phyloP scores from a whole-genome alignment of 2,329 filamentous ascomycete genomes.

The Chrysoporthe cubensis region DNA sequence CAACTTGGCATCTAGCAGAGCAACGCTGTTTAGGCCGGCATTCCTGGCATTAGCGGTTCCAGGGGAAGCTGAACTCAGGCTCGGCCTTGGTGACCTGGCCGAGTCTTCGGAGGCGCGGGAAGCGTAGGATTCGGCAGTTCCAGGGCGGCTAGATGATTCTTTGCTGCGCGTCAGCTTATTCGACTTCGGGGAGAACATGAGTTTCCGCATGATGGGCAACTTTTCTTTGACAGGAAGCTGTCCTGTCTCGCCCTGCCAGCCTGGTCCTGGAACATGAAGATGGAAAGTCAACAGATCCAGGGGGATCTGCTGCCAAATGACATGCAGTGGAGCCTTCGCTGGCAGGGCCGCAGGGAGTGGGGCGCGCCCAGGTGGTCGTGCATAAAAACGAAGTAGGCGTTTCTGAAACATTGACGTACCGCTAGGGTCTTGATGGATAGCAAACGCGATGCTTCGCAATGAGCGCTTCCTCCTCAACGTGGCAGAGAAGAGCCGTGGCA shows the following conservation, averaged over 20 bases:
- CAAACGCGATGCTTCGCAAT: slow-evolving; percentile 31
- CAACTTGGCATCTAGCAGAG: slow-evolving; percentile 20
- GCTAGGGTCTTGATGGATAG: slow-evolving; percentile 35
- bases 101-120: slow-evolving; percentile 27
- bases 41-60: slow-evolving; percentile 18
- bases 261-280: slow-evolving; percentile 25
- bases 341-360: slow-evolving; percentile 18
- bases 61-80: slow-evolving; percentile 26
- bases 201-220: slow-evolving; percentile 29
- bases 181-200: slow-evolving; percentile 28
- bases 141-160: slow-evolving; percentile 27
- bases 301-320: slow-evolving; percentile 28
- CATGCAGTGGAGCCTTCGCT: slow-evolving; percentile 26
- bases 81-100: slow-evolving; percentile 24
- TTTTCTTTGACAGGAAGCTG: slow-evolving; percentile 17
- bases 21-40: slow-evolving; percentile 14
- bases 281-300: slow-evolving; percentile 31
- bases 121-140: slow-evolving; percentile 26
- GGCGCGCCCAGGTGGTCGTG: slow-evolving; percentile 26
- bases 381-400: slow-evolving; percentile 19
- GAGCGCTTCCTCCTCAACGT: slow-evolving; percentile 31
- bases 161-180: slow-evolving; percentile 30
- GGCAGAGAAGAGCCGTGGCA: slow-evolving; percentile 29
- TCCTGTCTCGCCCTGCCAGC: slow-evolving; percentile 23
- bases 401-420: slow-evolving; percentile 34